Evolutionary conservation across 2,329 filamentous ascomycete genomes (phyloP), one percentile per base, ranked within the genome.

Genomic region (Cladophialophora immunda): DNA sequence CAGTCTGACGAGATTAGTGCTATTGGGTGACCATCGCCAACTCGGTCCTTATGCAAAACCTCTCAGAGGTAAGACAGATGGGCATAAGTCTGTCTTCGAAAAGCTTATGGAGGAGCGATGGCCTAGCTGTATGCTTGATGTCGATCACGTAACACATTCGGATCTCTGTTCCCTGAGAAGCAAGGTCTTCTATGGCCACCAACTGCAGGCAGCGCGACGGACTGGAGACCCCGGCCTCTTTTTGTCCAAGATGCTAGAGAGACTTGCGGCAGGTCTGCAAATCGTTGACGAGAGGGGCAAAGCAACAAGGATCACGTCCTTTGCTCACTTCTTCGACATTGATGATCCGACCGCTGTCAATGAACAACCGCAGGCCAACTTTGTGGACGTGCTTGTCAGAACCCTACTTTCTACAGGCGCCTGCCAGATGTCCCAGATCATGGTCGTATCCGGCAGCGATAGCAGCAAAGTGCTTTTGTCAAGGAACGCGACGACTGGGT

Each of bases 281-380:
- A 53, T 61, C 58, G 34, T 29, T 5, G 58, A 52, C 30, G 47
- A 11, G 9, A 3, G 19, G 34, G 45, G 30, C 17, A 15, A 13
- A 1, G 9, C 45, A 8, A 32, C 58, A 22, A 27, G 29, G n/a
- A 32, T 53, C 45, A 52, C 45, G 15, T 61, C 58, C 29, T 52
- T 61, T 19, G 45, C 45, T 11, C 58, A 53, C 34, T 61, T 61
- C 58, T 52, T 61, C 30, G 45, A 61, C 13, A 29, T 61, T 32
- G 29, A 45, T n/a, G 25, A 59, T 38, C 25, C 2, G 2, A 19
- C 3, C 13, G 15, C 53, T 27, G n/a, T 36, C 32, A 53, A 30
- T 29, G 47, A 25, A 45, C 4, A n/a, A 13, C 30, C 45, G 41
- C 17, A 36, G 34, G 30, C 34, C 9, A 29, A 30, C 45, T 61